These are phyloP conservation scores for Pseudogymnoascus sp. DNA, from an alignment of 2,329 filamentous ascomycete species.

Conservation along the genomic window DNA sequence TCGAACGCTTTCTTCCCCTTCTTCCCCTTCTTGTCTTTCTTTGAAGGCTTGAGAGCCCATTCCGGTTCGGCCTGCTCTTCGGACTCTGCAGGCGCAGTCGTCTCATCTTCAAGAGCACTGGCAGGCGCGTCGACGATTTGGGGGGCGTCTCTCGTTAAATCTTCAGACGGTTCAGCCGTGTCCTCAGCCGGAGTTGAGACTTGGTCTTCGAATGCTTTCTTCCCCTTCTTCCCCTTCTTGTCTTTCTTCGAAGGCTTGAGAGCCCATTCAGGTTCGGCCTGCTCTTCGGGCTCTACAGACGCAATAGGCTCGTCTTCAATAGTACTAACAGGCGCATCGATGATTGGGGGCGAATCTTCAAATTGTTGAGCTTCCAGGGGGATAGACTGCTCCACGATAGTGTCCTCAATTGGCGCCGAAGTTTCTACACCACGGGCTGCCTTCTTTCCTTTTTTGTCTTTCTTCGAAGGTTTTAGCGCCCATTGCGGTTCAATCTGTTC, in stretches of 20 bases:
- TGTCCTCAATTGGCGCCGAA: neutral
- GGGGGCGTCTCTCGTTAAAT: neutral
- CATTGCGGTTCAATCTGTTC: slow-evolving; percentile 13
- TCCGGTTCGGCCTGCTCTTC: neutral
- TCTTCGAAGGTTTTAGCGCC: slow-evolving; percentile 8
- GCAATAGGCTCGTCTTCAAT: neutral
- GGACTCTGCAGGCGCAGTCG: neutral
- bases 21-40: slow-evolving; percentile 28
- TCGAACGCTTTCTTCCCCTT: slow-evolving; percentile 23
- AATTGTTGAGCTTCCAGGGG: neutral
- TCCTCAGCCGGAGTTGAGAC: neutral
- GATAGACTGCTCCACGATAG: neutral
- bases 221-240: slow-evolving; percentile 33
- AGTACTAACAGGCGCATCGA: neutral
- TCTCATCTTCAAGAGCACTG: neutral
- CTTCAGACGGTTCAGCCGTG: neutral
- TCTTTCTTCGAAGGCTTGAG: slow-evolving; percentile 13
- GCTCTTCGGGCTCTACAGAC: neutral
- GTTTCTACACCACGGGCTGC: neutral
- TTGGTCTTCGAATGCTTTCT: neutral
- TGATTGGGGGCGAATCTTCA: neutral
- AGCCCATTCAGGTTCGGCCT: neutral
- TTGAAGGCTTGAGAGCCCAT: slow-evolving; percentile 5
- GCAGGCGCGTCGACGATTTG: neutral
- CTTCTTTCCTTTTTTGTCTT: slow-evolving; percentile 32